A percentile compares a stretch with the other conserved stretches of the same genome.
Conservation (phyloP, 1,284 basidiomycete genomes). For the Pseudozyma thailandica region DNA sequence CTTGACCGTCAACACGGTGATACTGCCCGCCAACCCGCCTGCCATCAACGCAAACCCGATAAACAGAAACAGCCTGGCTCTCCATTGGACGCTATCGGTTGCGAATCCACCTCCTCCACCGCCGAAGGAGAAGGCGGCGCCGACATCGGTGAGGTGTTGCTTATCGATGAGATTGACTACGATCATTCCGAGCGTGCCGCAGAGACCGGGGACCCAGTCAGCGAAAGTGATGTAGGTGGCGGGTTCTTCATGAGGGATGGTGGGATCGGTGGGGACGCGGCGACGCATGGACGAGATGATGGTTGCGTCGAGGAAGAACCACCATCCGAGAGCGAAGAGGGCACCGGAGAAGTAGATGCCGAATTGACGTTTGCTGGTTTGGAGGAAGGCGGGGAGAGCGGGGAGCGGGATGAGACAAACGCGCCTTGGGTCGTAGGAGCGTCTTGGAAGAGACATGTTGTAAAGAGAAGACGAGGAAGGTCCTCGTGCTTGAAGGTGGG, state of each 20-base stretch:
- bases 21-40: slow-evolving; percentile 90
- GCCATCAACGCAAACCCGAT: slow-evolving; percentile 97
- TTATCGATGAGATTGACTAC: slow-evolving; percentile 96
- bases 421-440: slow-evolving; percentile 86
- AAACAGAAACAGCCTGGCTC: slow-evolving; percentile 88
- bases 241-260: slow-evolving; percentile 76
- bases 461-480: neutral
- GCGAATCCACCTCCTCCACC: slow-evolving; percentile 71
- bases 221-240: slow-evolving; percentile 88
- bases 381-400: slow-evolving; percentile 64
- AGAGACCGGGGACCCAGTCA: slow-evolving; percentile 95
- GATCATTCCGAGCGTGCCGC: slow-evolving; percentile 91
- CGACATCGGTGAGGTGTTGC: slow-evolving; percentile 77
- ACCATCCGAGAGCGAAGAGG: slow-evolving; percentile 90
- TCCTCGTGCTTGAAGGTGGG: neutral
- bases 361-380: slow-evolving; percentile 76
- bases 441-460: slow-evolving; percentile 76
- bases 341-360: slow-evolving; percentile 92
- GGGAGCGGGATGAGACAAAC: slow-evolving; percentile 75
- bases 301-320: slow-evolving; percentile 94
- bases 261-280: slow-evolving; percentile 75
- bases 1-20: slow-evolving; percentile 89
- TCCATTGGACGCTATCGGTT: slow-evolving; percentile 79
- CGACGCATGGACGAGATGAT: slow-evolving; percentile 77
- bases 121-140: slow-evolving; percentile 54